Percentiles rank a stretch among this genome's conserved stretches.
phyloP scores from a whole-genome alignment of 2,329 filamentous ascomycete species.

The Neospermospora avenae region DNA sequence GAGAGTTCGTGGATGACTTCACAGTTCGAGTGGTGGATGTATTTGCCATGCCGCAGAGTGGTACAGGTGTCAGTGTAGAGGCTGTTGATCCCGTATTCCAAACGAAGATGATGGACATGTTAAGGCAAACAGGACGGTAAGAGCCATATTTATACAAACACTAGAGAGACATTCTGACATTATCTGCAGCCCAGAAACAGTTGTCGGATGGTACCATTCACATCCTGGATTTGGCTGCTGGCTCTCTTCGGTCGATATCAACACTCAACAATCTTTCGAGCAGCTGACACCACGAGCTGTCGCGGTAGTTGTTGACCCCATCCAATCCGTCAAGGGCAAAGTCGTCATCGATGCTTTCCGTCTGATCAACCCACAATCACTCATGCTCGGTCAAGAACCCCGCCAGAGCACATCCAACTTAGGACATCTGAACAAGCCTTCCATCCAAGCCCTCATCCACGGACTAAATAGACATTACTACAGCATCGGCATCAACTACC shows the following conservation, averaged over 20 bases:
- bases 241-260: conserved; percentile 98
- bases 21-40: conserved; percentile 98
- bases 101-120: conserved; percentile 99
- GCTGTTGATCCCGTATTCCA: conserved; percentile 98
- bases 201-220: conserved; percentile 99
- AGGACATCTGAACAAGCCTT: conserved; percentile 97
- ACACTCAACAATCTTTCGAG: conserved; percentile 99
- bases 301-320: conserved; percentile 95
- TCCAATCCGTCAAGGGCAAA: conserved; percentile 99
- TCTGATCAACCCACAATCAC: conserved; percentile 93
- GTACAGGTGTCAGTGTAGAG: conserved; percentile 96
- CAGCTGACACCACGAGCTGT: conserved; percentile 95
- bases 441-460: conserved; percentile 98
- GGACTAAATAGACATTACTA: conserved; percentile 99
- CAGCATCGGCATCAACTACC: conserved; percentile 96
- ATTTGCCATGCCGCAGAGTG: conserved; percentile 98
- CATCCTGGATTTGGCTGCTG: conserved; percentile 99
- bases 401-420: conserved; percentile 97
- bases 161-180: conserved; percentile 14
- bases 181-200: conserved; percentile 75
- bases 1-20: conserved; percentile 98
- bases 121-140: conserved; percentile 92
- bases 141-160: not conserved
- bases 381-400: conserved; percentile 97
- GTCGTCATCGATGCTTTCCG: conserved; percentile 99